Evolutionary conservation across 352 stramenopile genomes (phyloP).

Genomic region (Phytophthora sp.): DNA sequence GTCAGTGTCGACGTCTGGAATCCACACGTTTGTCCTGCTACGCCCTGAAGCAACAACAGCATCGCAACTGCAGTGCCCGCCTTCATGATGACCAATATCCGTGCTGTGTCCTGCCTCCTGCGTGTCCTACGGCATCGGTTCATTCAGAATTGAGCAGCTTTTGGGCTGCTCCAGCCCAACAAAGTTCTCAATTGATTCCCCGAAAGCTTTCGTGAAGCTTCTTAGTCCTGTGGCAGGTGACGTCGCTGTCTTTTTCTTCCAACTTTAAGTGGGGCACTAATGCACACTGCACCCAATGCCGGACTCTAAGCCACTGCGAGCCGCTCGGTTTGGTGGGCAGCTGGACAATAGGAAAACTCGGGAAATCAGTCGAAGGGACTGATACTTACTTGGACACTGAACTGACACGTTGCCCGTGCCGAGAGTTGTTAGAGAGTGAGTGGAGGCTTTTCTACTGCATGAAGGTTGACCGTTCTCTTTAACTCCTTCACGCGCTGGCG

Average conservation of each 20-base stretch:
- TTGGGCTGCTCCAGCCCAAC: background rate
- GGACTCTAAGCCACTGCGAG: slow-evolving; percentile 6
- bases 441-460: slow-evolving; percentile 3
- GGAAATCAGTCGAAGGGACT: slow-evolving; percentile 11
- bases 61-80: slow-evolving; percentile 2
- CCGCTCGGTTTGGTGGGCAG: slow-evolving; percentile 18
- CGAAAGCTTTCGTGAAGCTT: slow-evolving; percentile 11
- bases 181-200: slow-evolving; percentile 28
- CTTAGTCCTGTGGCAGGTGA: slow-evolving; percentile 30
- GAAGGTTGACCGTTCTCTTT: too few species aligned
- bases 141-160: slow-evolving; percentile 18
- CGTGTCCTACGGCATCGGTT: slow-evolving; percentile 9
- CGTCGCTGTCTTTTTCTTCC: slow-evolving; percentile 38
- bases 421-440: background rate
- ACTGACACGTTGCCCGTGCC: background rate
- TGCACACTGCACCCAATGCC: slow-evolving; percentile 28
- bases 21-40: slow-evolving; percentile 21
- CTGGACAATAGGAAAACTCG: slow-evolving; percentile 22
- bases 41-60: slow-evolving; percentile 28
- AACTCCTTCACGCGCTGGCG: slow-evolving; percentile 18
- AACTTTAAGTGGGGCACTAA: slow-evolving; percentile 30
- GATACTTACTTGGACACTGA: slow-evolving; percentile 5
- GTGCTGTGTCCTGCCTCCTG: slow-evolving; percentile 15
- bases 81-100: slow-evolving; percentile 12
- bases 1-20: slow-evolving; percentile 41